Evolutionary conservation across 345 rosid genomes (phyloP), one percentile per base, ranked within the genome.

Genomic region (Theobroma cacao): DNA sequence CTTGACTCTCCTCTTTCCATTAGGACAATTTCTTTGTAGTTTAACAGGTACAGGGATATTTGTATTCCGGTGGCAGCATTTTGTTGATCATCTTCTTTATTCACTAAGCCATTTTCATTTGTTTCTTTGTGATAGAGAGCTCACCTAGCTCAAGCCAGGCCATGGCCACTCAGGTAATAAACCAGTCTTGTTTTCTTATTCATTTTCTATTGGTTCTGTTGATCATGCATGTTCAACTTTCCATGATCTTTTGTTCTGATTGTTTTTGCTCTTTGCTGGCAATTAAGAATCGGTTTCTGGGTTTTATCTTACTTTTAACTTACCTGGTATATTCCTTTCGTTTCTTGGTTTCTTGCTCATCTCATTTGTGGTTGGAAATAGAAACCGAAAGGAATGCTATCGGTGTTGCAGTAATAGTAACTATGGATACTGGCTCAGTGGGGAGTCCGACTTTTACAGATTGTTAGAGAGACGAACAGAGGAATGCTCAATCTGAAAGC

Each of bases 161-260:
- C 79, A 86, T 84, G 87, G 87, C 85, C 22, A 63, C 78, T 0
- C 76, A 86, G 87, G 89, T 86, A 65, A 63, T 1, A 26, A n/a
- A 24, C 2, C 65, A 14, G 74, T 61, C 34, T 31, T 50, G 22
- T 24, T 50, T 40, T 56, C 36, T 2, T 22, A 52, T 30, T 61
- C 30, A 22, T 60, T 24, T 52, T 53, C 26, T 17, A 18, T 24
- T 75, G 26, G n/a, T 30, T 24, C 50, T 67, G 43, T 15, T 8
- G 59, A 14, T 30, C 63, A 24, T 77, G 34, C 45, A 14, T 26
- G n/a, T 72, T n/a, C 36, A 68, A 4, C n/a, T 61, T 43, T 56
- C 34, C 72, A 7, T 56, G 75, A 53, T 10, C 8, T 34, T 61
- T 12, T 58, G 5, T 3, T 70, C 22, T 11, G 41, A 34, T 69